A percentile compares a stretch with the other conserved stretches of the same genome.
Evolutionary conservation across 805 yeast genomes (phyloP).

Genomic region (Cyberlindnera xylosilytica): DNA sequence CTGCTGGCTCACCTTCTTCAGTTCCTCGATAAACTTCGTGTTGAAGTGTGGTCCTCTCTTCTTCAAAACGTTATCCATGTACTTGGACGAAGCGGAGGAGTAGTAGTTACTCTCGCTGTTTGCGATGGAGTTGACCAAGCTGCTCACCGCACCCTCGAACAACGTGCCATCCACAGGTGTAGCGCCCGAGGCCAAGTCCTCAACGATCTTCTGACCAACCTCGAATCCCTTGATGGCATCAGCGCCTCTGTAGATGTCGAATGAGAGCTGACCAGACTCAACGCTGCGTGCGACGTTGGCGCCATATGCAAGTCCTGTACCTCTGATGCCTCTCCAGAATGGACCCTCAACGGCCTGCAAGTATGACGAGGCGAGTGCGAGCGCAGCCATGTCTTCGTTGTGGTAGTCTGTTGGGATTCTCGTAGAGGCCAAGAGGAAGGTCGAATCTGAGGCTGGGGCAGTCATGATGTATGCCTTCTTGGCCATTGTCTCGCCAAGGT

Average conservation of each 20-base stretch:
- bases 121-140: slow-evolving; percentile 71
- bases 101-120: slow-evolving; percentile 60
- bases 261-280: slow-evolving; percentile 67
- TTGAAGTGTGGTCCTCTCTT: slow-evolving; percentile 70
- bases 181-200: slow-evolving; percentile 54
- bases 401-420: slow-evolving; percentile 53
- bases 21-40: slow-evolving; percentile 45
- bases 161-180: slow-evolving; percentile 52
- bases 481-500: slow-evolving; percentile 50
- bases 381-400: slow-evolving; percentile 61
- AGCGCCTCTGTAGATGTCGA: slow-evolving; percentile 75
- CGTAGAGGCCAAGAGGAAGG: slow-evolving; percentile 61
- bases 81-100: slow-evolving; percentile 64
- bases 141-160: slow-evolving; percentile 71
- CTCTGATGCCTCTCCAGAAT: slow-evolving; percentile 93
- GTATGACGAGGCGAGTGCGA: slow-evolving; percentile 71
- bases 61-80: slow-evolving; percentile 60
- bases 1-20: slow-evolving; percentile 50
- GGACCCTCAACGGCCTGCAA: slow-evolving; percentile 93
- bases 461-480: slow-evolving; percentile 59
- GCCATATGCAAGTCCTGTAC: slow-evolving; percentile 92
- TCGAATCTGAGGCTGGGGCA: slow-evolving; percentile 82
- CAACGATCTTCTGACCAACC: slow-evolving; percentile 64
- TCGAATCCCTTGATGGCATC: slow-evolving; percentile 64
- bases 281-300: slow-evolving; percentile 56